Conservation (phyloP, 106 monocot species). For the Alisma plantagoaquatica region DNA sequence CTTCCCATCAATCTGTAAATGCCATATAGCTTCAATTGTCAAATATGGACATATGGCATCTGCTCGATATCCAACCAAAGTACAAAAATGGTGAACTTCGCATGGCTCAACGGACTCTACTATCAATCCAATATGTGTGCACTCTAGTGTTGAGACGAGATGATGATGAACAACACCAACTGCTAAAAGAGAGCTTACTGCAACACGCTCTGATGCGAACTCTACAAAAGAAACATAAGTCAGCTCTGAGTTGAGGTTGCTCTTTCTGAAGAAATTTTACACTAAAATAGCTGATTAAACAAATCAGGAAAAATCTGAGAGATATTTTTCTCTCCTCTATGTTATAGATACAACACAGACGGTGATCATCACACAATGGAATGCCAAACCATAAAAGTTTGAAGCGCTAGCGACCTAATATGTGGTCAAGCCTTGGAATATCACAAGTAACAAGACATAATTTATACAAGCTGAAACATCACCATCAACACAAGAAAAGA, state of each 20-base stretch:
- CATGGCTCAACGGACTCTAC: conserved; percentile 95
- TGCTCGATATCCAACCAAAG: conserved; percentile 81
- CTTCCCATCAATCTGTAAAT: conserved; percentile 79
- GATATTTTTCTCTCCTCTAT: too few species aligned
- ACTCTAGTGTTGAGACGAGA: conserved; percentile 77
- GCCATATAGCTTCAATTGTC: conserved; percentile 73
- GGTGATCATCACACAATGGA: too few species aligned
- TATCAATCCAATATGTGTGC: conserved; percentile 69
- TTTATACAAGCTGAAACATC: too few species aligned
- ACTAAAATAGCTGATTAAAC: too few species aligned
- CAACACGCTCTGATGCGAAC: conserved; percentile 64
- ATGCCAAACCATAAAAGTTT: too few species aligned
- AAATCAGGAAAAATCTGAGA: too few species aligned
- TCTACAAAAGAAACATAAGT: conserved; percentile 21
- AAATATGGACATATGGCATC: conserved; percentile 95
- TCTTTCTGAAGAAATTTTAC: too few species aligned
- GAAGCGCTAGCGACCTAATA: neutral
- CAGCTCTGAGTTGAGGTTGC: neutral
- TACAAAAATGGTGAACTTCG: conserved; percentile 97
- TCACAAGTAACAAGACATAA: neutral
- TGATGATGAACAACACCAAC: conserved; percentile 95
- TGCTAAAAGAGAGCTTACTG: conserved; percentile 86
- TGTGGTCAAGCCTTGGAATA: neutral
- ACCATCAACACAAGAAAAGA: too few species aligned
- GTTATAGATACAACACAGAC: too few species aligned